Evolutionary conservation across 148 eudicot genomes (phyloP).

Genomic region (Cornus florida): DNA sequence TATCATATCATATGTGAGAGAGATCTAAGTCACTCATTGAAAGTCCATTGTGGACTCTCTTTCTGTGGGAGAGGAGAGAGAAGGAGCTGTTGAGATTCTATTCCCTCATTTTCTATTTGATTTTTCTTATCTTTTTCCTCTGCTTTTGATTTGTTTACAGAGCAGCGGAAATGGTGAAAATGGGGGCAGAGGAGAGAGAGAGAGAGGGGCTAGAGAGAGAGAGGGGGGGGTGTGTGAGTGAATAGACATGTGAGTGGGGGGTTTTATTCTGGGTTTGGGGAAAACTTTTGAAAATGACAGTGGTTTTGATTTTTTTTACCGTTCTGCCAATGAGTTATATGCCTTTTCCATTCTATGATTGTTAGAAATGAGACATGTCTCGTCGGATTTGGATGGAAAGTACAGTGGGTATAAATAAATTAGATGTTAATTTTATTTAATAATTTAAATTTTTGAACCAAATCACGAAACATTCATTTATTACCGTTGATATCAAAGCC

Average conservation of each 20-base stretch:
- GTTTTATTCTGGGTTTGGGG: conserved; percentile 13
- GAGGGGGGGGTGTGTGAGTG: not conserved
- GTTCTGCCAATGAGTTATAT: not conserved
- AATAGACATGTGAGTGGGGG: not conserved
- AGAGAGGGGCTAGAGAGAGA: not conserved
- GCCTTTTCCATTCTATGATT: not conserved
- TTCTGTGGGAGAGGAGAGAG: conserved; percentile 9
- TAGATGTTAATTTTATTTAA: too few relatives aligned
- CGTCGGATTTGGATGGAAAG: too few relatives aligned
- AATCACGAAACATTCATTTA: too few relatives aligned
- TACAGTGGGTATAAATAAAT: too few relatives aligned
- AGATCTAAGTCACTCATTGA: conserved; percentile 16
- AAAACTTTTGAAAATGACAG: not conserved
- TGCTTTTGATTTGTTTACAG: conserved; percentile 26
- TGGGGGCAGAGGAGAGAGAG: not conserved
- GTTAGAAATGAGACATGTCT: too few relatives aligned
- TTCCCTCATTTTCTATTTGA: conserved; percentile 11
- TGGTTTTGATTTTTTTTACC: not conserved
- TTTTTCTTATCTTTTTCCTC: conserved; percentile 22
- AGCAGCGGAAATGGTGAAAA: conserved; percentile 21
- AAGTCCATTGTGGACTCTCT: not conserved
- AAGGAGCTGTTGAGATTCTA: conserved; percentile 38
- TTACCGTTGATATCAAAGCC: too few relatives aligned
- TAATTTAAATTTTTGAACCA: too few relatives aligned
- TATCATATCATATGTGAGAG: not conserved